Evolutionary conservation across 805 yeast species (phyloP).

Genomic region (Metschnikowia santaceciliae): DNA sequence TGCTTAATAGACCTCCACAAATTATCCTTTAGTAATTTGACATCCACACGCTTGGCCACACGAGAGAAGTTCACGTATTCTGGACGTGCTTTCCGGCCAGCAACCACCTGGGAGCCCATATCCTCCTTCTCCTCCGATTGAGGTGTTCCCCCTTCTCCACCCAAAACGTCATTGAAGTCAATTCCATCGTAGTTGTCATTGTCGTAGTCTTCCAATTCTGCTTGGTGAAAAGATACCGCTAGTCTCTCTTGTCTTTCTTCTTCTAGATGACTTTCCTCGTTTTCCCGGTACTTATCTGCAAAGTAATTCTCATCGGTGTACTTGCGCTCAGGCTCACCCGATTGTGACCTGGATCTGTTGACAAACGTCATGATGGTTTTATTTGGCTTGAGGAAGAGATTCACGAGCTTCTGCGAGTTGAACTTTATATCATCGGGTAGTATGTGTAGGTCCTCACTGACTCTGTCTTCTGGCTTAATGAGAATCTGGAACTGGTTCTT

Average conservation of each 20-base stretch:
- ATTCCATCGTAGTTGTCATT: slow-evolving; percentile 36
- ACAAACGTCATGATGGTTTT: slow-evolving; percentile 33
- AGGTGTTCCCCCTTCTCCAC: slow-evolving; percentile 19
- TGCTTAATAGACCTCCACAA: slow-evolving; percentile 58
- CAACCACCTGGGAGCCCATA: slow-evolving; percentile 17
- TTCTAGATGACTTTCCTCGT: slow-evolving; percentile 26
- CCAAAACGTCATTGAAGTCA: slow-evolving; percentile 43
- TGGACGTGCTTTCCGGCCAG: slow-evolving; percentile 29
- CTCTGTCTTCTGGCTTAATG: slow-evolving; percentile 30
- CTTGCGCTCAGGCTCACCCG: slow-evolving; percentile 15
- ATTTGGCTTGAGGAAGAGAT: slow-evolving; percentile 65
- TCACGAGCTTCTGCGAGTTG: slow-evolving; percentile 62
- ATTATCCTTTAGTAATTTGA: slow-evolving; percentile 66
- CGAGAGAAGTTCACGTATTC: slow-evolving; percentile 57
- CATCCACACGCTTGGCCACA: slow-evolving; percentile 76
- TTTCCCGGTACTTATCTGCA: slow-evolving; percentile 54
- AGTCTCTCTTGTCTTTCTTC: slow-evolving; percentile 32
- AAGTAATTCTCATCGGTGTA: slow-evolving; percentile 66
- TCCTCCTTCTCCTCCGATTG: slow-evolving; percentile 14
- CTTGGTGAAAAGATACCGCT: slow-evolving; percentile 37
- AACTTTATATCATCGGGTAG: slow-evolving; percentile 75
- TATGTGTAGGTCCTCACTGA: slow-evolving; percentile 34
- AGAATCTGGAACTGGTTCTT: slow-evolving; percentile 20
- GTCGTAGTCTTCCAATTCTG: slow-evolving; percentile 38
- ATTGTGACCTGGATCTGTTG: slow-evolving; percentile 1